Evolutionary conservation across 1,139 yeast species (phyloP).

Genomic region (Pichia sp.): DNA sequence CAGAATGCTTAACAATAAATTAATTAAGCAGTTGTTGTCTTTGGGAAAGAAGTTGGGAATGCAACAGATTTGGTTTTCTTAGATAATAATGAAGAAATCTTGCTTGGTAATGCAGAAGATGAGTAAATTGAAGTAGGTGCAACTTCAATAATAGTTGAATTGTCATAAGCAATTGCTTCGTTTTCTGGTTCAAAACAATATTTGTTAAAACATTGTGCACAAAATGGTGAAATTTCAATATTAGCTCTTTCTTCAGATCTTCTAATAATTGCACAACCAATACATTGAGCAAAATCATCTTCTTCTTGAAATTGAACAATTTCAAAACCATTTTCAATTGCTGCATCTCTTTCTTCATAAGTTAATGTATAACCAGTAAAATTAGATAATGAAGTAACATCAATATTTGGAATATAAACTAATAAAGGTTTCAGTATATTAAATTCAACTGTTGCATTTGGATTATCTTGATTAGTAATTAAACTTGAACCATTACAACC

Average conservation of each 20-base stretch:
- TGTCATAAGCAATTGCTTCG: constrained; percentile 3
- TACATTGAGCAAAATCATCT: constrained; percentile 40
- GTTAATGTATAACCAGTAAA: constrained; percentile 40
- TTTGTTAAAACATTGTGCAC: constrained; percentile 33
- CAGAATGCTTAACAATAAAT: too few relatives aligned
- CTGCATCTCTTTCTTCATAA: constrained; percentile 37
- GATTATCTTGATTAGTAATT: constrained; percentile 29
- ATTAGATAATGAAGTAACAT: constrained; percentile 41
- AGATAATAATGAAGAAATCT: constrained; percentile 12
- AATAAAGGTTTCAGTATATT: constrained; percentile 43
- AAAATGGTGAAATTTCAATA: constrained; percentile 28
- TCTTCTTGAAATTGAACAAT: constrained; percentile 39
- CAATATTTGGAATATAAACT: constrained; percentile 50
- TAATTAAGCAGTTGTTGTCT: background rate
- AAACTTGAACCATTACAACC: constrained; percentile 37
- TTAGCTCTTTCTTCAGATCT: constrained; percentile 44
- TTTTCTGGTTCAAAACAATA: constrained; percentile 31
- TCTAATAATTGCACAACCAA: constrained; percentile 55
- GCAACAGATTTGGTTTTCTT: constrained; percentile 9
- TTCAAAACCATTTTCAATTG: constrained; percentile 51
- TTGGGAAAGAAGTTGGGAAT: constrained; percentile 13
- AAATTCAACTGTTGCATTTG: constrained; percentile 26
- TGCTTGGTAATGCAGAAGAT: constrained; percentile 15
- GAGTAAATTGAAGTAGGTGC: constrained; percentile 17
- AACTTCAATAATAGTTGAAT: constrained; percentile 10